Evolutionary conservation across 345 rosid species (phyloP), one percentile per base, ranked within the genome.

Genomic region (Mallotus nudiflorus): DNA sequence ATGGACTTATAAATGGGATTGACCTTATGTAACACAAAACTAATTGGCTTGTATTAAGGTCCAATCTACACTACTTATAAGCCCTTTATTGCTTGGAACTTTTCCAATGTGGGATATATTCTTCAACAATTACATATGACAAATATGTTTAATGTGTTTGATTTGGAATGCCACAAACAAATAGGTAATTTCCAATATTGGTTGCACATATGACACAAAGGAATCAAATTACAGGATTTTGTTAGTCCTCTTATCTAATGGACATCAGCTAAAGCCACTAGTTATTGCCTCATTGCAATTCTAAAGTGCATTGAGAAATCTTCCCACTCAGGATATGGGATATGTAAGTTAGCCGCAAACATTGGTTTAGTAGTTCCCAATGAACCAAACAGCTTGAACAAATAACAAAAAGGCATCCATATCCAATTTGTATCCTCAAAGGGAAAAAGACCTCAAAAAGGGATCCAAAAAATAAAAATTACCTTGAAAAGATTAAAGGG

Each of bases 401-500:
- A n/a, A n/a, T 25, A 68, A 56, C 9, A 44, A 57, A 28, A 8
- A 28, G 37, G 25, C 28, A 0, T 28, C 3, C 25, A 62, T 62
- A 48, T 25, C 39, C 28, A 71, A 39, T 24, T 25, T n/a, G 42
- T 19, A 40, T 14, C 20, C 16, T 5, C 53, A 65, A 27, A 1
- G 1, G 53, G 48, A 65, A n/a, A 10, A 6, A 9, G 33, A 25
- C 49, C 3, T 12, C 9, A 9, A 15, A 6, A n/a, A n/a, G n/a
- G 28, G 13, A 44, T 25, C 31, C 22, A 20, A 59, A 50, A 60
- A 49, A 20, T 16, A 58, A 20, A 3, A 7, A 10, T 22, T 77
- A 95, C 99, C 98, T 95, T 95, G 82, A 95, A 95, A 58, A 75
- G 73, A 78, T 80, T 83, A 73, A 95, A 95, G 65, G 88, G 75